A percentile compares a stretch with the other conserved stretches of the same genome.
Evolutionary conservation across 306 rosid genomes (phyloP).

Genomic region (Lotus japonicus): DNA sequence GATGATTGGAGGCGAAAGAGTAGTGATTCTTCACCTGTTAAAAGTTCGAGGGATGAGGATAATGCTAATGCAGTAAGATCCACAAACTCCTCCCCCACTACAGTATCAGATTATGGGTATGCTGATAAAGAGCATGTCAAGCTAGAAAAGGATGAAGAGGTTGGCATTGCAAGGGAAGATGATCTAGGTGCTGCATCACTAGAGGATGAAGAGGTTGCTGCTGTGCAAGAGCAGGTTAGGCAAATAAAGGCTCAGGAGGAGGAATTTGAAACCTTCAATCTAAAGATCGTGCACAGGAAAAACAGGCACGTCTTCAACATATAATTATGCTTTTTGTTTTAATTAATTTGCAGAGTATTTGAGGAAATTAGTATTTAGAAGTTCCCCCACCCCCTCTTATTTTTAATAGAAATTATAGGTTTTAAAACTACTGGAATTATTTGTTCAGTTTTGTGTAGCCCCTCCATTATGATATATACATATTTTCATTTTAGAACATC

Average conservation of each 20-base stretch:
- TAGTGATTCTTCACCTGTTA: conserved; percentile 71
- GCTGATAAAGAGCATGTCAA: conserved; percentile 61
- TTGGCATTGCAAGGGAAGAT: conserved; percentile 58
- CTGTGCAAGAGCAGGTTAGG: conserved; percentile 97
- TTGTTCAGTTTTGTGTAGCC: background rate
- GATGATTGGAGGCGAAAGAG: conserved; percentile 69
- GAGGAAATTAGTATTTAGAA: conserved; percentile 5
- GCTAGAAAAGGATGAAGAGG: conserved; percentile 69
- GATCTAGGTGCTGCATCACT: conserved; percentile 64
- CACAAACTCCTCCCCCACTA: conserved; percentile 63
- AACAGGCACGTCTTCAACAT: conserved; percentile 63
- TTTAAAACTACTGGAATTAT: background rate
- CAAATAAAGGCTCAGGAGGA: conserved; percentile 96
- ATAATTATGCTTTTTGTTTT: conserved; percentile 1
- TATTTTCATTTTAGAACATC: background rate
- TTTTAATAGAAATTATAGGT: background rate
- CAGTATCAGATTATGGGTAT: conserved; percentile 74
- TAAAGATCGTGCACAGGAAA: conserved; percentile 95
- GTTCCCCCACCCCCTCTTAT: too few relatives aligned
- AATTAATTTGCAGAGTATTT: background rate
- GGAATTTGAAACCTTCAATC: conserved; percentile 95
- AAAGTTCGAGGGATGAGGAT: conserved; percentile 65
- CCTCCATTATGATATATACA: too few relatives aligned
- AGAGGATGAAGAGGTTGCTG: conserved; percentile 97
- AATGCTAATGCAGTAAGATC: conserved; percentile 55